These are phyloP conservation scores for Paralagenidium karlingii DNA, from an alignment of 352 stramenopile genomes.

Conservation along the genomic window DNA sequence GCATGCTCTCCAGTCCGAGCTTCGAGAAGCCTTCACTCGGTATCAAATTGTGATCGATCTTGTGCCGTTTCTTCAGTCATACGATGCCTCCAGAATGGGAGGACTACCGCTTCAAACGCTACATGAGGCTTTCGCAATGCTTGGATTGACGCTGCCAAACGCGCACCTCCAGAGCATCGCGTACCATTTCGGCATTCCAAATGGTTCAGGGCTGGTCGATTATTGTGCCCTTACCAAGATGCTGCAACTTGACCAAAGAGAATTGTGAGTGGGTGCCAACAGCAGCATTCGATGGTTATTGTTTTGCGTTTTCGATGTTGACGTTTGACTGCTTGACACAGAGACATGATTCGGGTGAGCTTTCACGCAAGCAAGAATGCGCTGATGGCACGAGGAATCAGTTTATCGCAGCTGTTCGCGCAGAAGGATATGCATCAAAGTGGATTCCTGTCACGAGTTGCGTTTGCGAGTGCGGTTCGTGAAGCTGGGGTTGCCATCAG, in stretches of 20 bases:
- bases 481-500: slow-evolving; percentile 18
- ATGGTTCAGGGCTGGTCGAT: slow-evolving; percentile 22
- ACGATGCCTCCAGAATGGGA: slow-evolving; percentile 21
- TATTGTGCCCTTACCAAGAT: slow-evolving; percentile 31
- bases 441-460: slow-evolving; percentile 22
- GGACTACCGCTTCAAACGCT: slow-evolving; percentile 20
- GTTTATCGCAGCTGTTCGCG: slow-evolving; percentile 22
- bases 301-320: background rate
- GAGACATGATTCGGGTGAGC: slow-evolving; percentile 25
- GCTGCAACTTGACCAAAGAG: slow-evolving; percentile 30
- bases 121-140: slow-evolving; percentile 27
- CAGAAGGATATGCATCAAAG: slow-evolving; percentile 24
- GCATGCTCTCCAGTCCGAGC: slow-evolving; percentile 16
- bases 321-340: slow-evolving; percentile 5
- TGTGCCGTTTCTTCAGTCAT: slow-evolving; percentile 31
- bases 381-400: slow-evolving; percentile 16
- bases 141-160: slow-evolving; percentile 24
- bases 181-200: slow-evolving; percentile 23
- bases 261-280: slow-evolving; percentile 48
- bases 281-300: background rate
- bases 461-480: slow-evolving; percentile 22
- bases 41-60: slow-evolving; percentile 30
- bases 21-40: slow-evolving; percentile 30
- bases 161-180: slow-evolving; percentile 17
- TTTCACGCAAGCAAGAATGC: slow-evolving; percentile 14